These are phyloP conservation scores for Austroboletus niveus DNA, from an alignment of 1,284 basidiomycete species.

Conservation along the genomic window DNA sequence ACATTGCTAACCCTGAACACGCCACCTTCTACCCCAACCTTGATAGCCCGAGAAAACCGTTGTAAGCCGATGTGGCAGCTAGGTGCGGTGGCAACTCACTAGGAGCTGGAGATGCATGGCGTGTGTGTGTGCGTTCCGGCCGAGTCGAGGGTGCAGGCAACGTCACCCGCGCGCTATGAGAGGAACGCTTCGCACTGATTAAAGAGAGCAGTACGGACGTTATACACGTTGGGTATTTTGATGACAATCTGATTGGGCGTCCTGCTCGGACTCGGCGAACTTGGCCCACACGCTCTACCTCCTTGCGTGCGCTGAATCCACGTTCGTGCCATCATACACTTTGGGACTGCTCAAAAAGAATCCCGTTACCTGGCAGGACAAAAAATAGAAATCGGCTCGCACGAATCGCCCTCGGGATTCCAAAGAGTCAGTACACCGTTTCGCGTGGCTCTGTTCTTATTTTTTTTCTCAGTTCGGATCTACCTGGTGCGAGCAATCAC, in stretches of 20 bases:
- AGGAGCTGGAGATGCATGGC: constrained; percentile 8
- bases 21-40: constrained; percentile 22
- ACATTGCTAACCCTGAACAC: constrained; percentile 19
- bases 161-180: constrained; percentile 19
- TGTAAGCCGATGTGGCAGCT: constrained; percentile 18
- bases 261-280: constrained; percentile 24
- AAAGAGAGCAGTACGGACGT: constrained; percentile 23
- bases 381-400: constrained; percentile 23
- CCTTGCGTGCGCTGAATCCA: constrained; percentile 23
- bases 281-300: constrained; percentile 7
- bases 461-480: constrained; percentile 18
- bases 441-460: constrained; percentile 17
- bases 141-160: constrained; percentile 20
- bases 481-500: constrained; percentile 9
- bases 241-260: constrained; percentile 20
- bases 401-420: constrained; percentile 28
- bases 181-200: constrained; percentile 30
- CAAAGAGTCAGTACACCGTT: constrained; percentile 18
- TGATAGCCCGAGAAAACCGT: constrained; percentile 18
- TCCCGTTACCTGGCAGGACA: constrained; percentile 9
- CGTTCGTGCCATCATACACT: constrained; percentile 27
- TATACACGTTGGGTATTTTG: constrained; percentile 26
- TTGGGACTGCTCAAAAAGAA: constrained; percentile 20
- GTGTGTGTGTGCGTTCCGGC: constrained; percentile 10
- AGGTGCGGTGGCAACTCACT: constrained; percentile 26